Base-by-base conservation (phyloP, 2,329 filamentous ascomycete species). In the Xenoacremonium recifei region DNA sequence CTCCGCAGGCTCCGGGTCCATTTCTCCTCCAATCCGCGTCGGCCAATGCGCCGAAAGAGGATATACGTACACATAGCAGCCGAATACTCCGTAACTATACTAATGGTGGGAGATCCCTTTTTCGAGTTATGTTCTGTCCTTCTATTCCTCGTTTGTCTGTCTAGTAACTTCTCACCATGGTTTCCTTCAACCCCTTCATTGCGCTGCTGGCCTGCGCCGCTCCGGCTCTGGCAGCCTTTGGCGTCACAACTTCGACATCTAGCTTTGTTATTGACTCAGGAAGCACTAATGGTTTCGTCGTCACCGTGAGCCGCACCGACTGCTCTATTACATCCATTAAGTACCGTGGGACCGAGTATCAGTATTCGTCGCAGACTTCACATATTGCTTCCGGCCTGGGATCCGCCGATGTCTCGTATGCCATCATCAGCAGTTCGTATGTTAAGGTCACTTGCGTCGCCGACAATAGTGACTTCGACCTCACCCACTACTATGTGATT, bases 311-410 rank as follows among this genome's bases (percentile, higher is more conserved):
- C 49, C 66, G 71, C 35, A 68, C 66, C 13, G 82, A 66, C 57
- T 84, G 81, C 50, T 82, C 84, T 51, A 80, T 85, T 59, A 82
- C 73, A 12, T 84, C 80, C 1, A 77, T 85, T 59, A 72, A 73
- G 40, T 84, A 73, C 56, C 74, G 76, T 18, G 75, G 77, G 45
- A 69, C 71, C 32, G 77, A 85, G 57, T 70, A 81, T 6, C 82
- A 85, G 60, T 77, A 79, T 50, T 48, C 49, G 35, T 58, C 56
- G 18, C 57, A 59, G 36, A 65, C 61, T 31, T 62, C 65, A 11
- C 55, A 73, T 35, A 68, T 67, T 7, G 71, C 71, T 3, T 66
- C 64, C n/a, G 60, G 60, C n/a, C 60, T 63, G 16, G 71, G 71
- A 5, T 69, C 71, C 3, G 76, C 77, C 6, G 76, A 71, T 7